Conservation (phyloP, 2,329 filamentous ascomycete species). For the Colletotrichum filicis region DNA sequence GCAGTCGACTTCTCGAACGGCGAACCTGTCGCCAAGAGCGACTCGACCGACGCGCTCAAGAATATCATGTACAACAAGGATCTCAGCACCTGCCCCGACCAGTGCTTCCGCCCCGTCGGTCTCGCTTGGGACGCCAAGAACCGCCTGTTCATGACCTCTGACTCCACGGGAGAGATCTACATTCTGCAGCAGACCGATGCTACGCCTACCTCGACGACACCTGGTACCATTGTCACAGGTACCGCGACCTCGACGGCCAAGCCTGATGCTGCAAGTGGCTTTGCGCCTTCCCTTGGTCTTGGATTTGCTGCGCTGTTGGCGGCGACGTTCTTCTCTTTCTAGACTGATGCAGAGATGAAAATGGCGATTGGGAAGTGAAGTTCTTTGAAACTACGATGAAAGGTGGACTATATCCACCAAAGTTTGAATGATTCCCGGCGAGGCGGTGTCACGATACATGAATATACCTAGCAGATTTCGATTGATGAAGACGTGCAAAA, state of each 20-base stretch:
- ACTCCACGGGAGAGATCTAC: slow-evolving; percentile 74
- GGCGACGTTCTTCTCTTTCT: background rate
- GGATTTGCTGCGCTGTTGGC: background rate
- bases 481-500: background rate
- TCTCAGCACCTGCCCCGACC: slow-evolving; percentile 60
- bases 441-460: background rate
- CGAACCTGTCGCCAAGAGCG: slow-evolving; percentile 49
- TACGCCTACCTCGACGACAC: slow-evolving; percentile 14
- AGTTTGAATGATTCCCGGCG: background rate
- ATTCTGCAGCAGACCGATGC: slow-evolving; percentile 51
- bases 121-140: slow-evolving; percentile 62
- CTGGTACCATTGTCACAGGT: slow-evolving; percentile 20
- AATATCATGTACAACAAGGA: slow-evolving; percentile 68
- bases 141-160: slow-evolving; percentile 71
- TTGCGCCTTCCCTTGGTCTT: slow-evolving; percentile 1
- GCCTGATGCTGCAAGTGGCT: background rate
- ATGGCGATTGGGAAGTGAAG: background rate
- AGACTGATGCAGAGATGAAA: background rate
- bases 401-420: too few species aligned
- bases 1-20: slow-evolving; percentile 54
- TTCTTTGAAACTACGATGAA: too few species aligned
- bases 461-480: background rate
- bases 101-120: slow-evolving; percentile 73
- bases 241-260: background rate
- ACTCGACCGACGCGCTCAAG: slow-evolving; percentile 58